phyloP scores from a whole-genome alignment of 129 eudicot species.

The carrot (Daucus carota) region DH1_v3.0 NC_030389.2:32471001-32471500 shows the following conservation, averaged over 20 bases:
- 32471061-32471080: slow-evolving; percentile 54
- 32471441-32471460: not conserved
- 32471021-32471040: slow-evolving; percentile 80
- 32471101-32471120: not conserved
- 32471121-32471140: slow-evolving; percentile 54
- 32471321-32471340: slow-evolving; percentile 50
- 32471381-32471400: slow-evolving; percentile 2
- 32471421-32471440: not conserved
- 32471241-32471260: slow-evolving; percentile 27
- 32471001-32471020: slow-evolving; percentile 15
- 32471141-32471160: slow-evolving; percentile 70
- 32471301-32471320: slow-evolving; percentile 26
- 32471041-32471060: slow-evolving; percentile 63
- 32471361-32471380: slow-evolving; percentile 53
- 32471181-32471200: slow-evolving; percentile 21
- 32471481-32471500: not conserved
- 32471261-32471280: slow-evolving; percentile 44
- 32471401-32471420: not conserved
- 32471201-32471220: slow-evolving; percentile 34
- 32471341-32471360: slow-evolving; percentile 46
- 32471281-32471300: slow-evolving; percentile 37
- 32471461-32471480: not conserved
- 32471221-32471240: slow-evolving; percentile 47
- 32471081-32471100: slow-evolving; percentile 43
- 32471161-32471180: slow-evolving; percentile 41